Evolutionary conservation across 2,329 filamentous ascomycete species (phyloP), one percentile per base, ranked within the genome.

Genomic region (Cladosporium halotolerans): DNA sequence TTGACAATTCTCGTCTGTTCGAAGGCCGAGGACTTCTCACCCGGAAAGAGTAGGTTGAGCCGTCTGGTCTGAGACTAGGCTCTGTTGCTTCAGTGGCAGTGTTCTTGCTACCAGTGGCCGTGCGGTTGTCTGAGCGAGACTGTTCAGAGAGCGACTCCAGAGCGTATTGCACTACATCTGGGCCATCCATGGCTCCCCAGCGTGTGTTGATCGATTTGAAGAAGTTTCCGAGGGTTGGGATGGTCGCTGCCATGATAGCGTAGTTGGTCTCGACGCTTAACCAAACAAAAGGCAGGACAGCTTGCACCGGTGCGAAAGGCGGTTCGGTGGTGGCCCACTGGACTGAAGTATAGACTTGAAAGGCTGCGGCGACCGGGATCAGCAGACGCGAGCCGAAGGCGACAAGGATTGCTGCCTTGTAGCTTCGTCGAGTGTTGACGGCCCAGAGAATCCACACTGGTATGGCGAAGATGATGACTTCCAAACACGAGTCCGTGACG

Each of bases 231-330:
- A 62, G 50, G 0, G 59, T 62, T 2, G 61, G 59, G 14, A 61
- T 59, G 1, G 59, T 62, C 31, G 59, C 56, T 9, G 61, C 54
- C 52, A 63, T 63, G 31, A 63, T 46, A 9, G 56, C 56, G 54
- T 61, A 63, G 50, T 62, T 58, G 53, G 61, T 59, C 40, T 63
- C 59, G 9, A 63, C 42, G 41, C 62, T 63, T 13, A 61, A 50
- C 39, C 60, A 60, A 43, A 60, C 57, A 52, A 60, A 63, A 7
- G 59, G 48, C 1, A 55, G 23, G 32, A 63, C 61, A 9, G 54
- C 58, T 3, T 42, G 42, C 10, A 62, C 46, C 4, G 61, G 44
- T 32, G 55, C 58, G 23, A 62, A 56, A 9, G 32, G 9, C 1
- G 61, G 57, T 16, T 45, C 42, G 18, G 57, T 46, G 9, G 46